Evolutionary conservation across 805 yeast genomes (phyloP), one percentile per base, ranked within the genome.

Genomic region (Candida pseudofarinosa): DNA sequence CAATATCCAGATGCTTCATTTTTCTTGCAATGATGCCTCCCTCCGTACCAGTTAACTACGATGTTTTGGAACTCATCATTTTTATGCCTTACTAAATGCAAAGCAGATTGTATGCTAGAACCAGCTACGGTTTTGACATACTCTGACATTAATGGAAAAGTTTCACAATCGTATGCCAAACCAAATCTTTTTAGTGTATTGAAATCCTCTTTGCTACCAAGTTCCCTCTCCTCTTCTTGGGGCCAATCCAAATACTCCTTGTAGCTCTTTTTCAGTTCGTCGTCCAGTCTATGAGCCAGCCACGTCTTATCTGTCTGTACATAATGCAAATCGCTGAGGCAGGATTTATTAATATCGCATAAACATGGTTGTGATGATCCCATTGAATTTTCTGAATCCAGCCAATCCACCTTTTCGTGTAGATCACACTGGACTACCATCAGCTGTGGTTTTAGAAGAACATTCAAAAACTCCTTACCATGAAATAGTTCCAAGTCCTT

Each of bases 11-110:
- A 70, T 1, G 87, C 85, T 28, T 54, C 63, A 0, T 71, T 51
- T 49, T 73, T 74, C 36, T 62, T 66, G 3, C 81, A 80, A 59
- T 85, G 93, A 54, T 85, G 93, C 38, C 90, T 60, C 1, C 93
- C 95, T 4, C 95, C 95, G 52, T 79, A 77, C 89, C 89, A 85
- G 54, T 83, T 83, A 36, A 85, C 68, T 1, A 76, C 81, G 1
- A 78, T 60, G 7, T 56, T 45, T 33, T 64, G 67, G 19, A 50
- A 4, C 3, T 19, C 19, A 12, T n/a, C 4, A 20, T 35, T 36
- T n/a, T 38, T 40, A 19, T 38, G 32, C 40, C 37, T 39, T 1
- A 55, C 39, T 3, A 74, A 49, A 51, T 63, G 66, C 4, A 61
- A 58, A 0, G 78, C 79, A 7, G 81, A 67, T 8, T 73, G 55